Evolutionary conservation across 73 alveolate species (phyloP).

Genomic region (Tetrahymena malaccensis): DNA sequence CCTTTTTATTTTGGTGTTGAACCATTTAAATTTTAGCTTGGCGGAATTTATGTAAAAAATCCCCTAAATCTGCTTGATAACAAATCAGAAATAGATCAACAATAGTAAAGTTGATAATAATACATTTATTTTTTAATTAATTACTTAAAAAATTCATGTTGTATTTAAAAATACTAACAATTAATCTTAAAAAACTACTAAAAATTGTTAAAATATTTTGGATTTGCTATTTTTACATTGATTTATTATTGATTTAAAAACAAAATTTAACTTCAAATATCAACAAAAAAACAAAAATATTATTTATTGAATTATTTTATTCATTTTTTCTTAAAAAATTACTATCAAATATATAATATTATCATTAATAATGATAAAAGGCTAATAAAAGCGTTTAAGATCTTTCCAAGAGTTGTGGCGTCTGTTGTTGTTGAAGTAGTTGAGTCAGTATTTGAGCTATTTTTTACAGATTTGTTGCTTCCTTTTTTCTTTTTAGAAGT

Average conservation of each 20-base stretch:
- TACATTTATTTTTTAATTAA: too few species aligned
- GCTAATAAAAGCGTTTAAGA: not conserved
- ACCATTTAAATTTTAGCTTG: not conserved
- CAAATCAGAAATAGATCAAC: not conserved
- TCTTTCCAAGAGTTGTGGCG: not conserved
- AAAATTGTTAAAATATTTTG: too few species aligned
- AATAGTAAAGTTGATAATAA: not conserved
- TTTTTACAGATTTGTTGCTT: not conserved
- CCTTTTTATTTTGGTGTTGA: not conserved
- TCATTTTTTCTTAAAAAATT: too few species aligned
- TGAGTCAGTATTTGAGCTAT: not conserved
- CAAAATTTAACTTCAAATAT: too few species aligned
- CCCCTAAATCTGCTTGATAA: not conserved
- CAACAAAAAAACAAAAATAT: too few species aligned
- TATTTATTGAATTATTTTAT: too few species aligned
- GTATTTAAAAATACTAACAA: too few species aligned
- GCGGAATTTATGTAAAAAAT: not conserved
- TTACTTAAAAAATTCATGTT: too few species aligned
- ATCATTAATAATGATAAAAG: not conserved
- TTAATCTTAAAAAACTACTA: too few species aligned
- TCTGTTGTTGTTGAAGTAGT: not conserved
- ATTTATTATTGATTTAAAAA: too few species aligned
- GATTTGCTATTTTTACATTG: too few species aligned
- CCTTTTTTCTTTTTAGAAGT: not conserved
- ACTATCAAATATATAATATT: not conserved